Evolutionary conservation across 306 rosid species (phyloP).

Genomic region (Pyrus bretschneideri): DNA sequence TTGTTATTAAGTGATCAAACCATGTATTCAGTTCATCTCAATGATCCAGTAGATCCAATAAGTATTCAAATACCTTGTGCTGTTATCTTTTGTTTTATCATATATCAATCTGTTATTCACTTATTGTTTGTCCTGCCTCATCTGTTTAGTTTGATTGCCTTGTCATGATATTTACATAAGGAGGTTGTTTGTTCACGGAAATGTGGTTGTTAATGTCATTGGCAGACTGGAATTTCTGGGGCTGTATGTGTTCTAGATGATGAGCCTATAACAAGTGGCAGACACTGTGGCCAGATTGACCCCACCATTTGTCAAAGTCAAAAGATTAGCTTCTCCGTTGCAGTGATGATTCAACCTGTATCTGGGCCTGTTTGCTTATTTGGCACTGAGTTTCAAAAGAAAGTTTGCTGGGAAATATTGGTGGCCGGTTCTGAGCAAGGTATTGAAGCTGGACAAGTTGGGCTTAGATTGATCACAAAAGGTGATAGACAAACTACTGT

Average conservation of each 20-base stretch:
- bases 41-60: background rate
- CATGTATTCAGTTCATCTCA: background rate
- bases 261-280: constrained; percentile 88
- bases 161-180: background rate
- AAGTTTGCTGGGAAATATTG: constrained; percentile 91
- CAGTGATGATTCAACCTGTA: constrained; percentile 93
- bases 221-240: constrained; percentile 85
- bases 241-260: constrained; percentile 93
- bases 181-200: constrained; percentile 6
- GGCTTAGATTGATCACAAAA: constrained; percentile 90
- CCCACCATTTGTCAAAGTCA: constrained; percentile 75
- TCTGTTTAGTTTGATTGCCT: background rate
- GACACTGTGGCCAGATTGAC: constrained; percentile 79
- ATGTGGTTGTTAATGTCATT: constrained; percentile 20
- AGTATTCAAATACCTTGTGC: background rate
- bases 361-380: constrained; percentile 96
- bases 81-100: background rate
- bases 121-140: background rate
- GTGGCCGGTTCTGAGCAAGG: constrained; percentile 99
- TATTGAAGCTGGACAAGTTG: constrained; percentile 99
- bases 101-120: background rate
- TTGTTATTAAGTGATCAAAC: background rate
- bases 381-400: constrained; percentile 90
- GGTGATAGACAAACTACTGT: constrained; percentile 96
- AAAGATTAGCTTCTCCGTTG: constrained; percentile 74